phyloP scores from a whole-genome alignment of 768 basidiomycete species.

The Tulasnella sp. region DNA sequence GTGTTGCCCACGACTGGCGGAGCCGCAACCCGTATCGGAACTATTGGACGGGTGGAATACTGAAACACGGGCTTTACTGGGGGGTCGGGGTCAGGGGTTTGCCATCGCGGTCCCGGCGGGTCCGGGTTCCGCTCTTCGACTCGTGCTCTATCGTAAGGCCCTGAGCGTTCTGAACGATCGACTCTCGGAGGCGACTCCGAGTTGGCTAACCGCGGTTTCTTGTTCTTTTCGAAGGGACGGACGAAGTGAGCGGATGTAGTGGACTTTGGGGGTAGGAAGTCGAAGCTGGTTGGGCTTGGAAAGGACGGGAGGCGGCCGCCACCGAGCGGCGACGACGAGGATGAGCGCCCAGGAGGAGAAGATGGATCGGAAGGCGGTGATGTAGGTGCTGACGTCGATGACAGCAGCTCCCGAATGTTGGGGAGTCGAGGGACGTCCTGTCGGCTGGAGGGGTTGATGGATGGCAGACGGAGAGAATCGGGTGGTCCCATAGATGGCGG shows the following conservation, averaged over 20 bases:
- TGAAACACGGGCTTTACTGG: background rate
- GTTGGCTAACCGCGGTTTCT: background rate
- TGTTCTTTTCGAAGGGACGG: background rate
- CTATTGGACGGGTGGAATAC: background rate
- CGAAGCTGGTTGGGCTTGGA: background rate
- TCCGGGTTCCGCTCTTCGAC: background rate
- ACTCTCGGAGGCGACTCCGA: background rate
- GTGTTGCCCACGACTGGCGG: background rate
- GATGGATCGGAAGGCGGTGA: background rate
- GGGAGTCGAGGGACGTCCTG: background rate
- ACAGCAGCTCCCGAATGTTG: background rate
- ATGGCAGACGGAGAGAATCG: conserved; percentile 3
- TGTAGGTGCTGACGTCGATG: background rate
- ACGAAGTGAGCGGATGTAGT: background rate
- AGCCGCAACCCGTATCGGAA: background rate
- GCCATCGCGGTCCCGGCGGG: conserved; percentile 4
- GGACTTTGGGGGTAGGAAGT: background rate
- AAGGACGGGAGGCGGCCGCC: background rate
- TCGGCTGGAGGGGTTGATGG: background rate
- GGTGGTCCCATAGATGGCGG: background rate
- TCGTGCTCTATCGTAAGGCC: background rate
- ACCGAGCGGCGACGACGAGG: background rate
- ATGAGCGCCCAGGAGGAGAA: background rate
- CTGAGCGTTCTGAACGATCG: background rate
- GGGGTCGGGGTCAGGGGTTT: background rate